These are phyloP conservation scores for Macrolepiota albuminosa DNA, from an alignment of 768 basidiomycete species.

Conservation along the genomic window DNA sequence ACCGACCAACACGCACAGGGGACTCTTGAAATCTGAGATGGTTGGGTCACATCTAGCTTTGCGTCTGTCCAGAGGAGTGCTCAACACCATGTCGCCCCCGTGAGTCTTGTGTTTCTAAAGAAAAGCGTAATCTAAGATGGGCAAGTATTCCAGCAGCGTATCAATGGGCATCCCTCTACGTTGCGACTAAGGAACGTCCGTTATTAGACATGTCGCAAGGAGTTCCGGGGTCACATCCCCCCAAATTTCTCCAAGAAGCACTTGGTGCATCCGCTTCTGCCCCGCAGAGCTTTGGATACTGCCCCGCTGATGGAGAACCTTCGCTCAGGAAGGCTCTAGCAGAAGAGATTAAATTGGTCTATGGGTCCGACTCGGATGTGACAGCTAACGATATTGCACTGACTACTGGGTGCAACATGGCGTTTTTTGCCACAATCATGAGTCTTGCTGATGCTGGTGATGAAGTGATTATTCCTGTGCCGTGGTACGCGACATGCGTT, in stretches of 20 bases:
- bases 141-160: constrained; percentile 54
- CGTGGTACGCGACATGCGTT: constrained; percentile 41
- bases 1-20: not conserved
- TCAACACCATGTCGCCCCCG: constrained; percentile 45
- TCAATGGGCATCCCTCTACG: constrained; percentile 48
- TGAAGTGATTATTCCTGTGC: constrained; percentile 68
- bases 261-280: constrained; percentile 41
- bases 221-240: constrained; percentile 64
- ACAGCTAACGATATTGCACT: constrained; percentile 55
- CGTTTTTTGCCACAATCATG: constrained; percentile 60
- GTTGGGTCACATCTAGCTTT: constrained; percentile 22
- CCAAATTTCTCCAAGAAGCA: constrained; percentile 42
- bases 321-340: constrained; percentile 46
- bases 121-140: not conserved
- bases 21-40: not conserved
- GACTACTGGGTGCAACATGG: constrained; percentile 71
- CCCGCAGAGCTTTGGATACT: constrained; percentile 48
- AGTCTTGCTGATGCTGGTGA: constrained; percentile 64
- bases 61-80: constrained; percentile 34
- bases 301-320: constrained; percentile 53
- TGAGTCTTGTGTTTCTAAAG: constrained; percentile 16
- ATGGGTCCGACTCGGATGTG: constrained; percentile 47
- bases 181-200: constrained; percentile 34
- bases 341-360: constrained; percentile 56
- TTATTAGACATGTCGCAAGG: constrained; percentile 75